Base-by-base conservation (phyloP, 441 rosid species). In the Adansonia rubrostipa region DNA sequence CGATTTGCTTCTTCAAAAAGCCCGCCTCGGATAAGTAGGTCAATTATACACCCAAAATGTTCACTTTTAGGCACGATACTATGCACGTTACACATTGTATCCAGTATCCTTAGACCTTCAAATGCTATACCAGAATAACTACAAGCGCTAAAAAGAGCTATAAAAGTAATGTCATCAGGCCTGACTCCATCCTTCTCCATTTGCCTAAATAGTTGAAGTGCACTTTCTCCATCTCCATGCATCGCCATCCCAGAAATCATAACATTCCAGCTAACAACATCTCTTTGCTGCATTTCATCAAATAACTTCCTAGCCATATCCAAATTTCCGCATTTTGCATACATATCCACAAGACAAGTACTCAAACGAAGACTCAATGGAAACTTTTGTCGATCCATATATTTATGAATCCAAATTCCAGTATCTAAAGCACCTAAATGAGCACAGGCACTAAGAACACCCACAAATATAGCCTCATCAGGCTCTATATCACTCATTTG, bases 321-420 rank as follows among this genome's bases (percentile, higher is more conserved):
- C 79, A 89, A 77, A 75, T 84, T 83, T 64, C 97, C 93, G 74
- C 97, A 89, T 83, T 89, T 92, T 0, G 89, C 88, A 74, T 92
- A 89, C 94, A 92, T 88, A 74, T 90, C 93, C 2, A 89, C 83
- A 50, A 90, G 90, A 82, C 85, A 84, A 19, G 97, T 90, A 57
- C 85, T 73, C 82, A 90, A 84, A 11, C 86, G 88, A 62, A 77
- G 69, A 78, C 82, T 87, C 62, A 84, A 48, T 14, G 77, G 83
- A n/a, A 84, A 53, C 72, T 81, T 60, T 47, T 69, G 60, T 77
- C 65, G 80, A 28, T 79, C 73, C 78, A 87, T 57, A 78, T 86
- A 85, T 14, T 84, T 84, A 51, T 92, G 94, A 77, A 86, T 75
- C 89, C 91, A 88, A 77, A 83, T 80, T 20, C 89, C 91, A 51